Conservation (phyloP, 2,329 filamentous ascomycete species). For the Pseudopithomyces chartarum region DNA sequence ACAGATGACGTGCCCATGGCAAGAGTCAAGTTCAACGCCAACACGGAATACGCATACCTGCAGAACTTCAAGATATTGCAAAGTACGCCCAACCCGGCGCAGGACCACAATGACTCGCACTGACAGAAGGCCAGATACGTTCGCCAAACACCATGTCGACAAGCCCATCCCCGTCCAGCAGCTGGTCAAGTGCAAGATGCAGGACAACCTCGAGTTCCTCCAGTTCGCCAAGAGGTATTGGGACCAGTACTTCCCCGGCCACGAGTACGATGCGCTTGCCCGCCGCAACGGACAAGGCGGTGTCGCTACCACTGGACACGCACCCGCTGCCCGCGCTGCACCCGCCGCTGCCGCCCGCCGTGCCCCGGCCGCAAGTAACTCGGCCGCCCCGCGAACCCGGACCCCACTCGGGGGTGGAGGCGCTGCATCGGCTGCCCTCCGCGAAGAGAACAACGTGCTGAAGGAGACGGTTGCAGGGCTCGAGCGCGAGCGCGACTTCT, state of each 20-base stretch:
- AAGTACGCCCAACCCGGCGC: conserved; percentile 63
- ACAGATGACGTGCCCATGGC: conserved; percentile 88
- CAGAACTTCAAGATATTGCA: conserved; percentile 99
- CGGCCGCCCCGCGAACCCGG: conserved; percentile 47
- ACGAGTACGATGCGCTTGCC: conserved; percentile 90
- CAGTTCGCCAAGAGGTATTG: conserved; percentile 97
- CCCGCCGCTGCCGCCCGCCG: conserved; percentile 56
- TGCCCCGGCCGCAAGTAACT: conserved; percentile 47
- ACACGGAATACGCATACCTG: conserved; percentile 94
- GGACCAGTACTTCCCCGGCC: conserved; percentile 97
- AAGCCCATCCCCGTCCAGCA: conserved; percentile 86
- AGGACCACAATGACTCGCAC: neutral
- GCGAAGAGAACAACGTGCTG: conserved; percentile 83
- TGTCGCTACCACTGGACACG: conserved; percentile 50
- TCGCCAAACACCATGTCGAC: conserved; percentile 85
- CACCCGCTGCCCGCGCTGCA: conserved; percentile 56
- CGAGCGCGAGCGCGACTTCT: conserved; percentile 96
- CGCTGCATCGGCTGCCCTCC: conserved; percentile 71
- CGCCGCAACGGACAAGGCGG: conserved; percentile 79
- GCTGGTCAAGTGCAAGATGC: conserved; percentile 98
- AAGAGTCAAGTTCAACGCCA: conserved; percentile 97
- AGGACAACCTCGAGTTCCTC: conserved; percentile 98
- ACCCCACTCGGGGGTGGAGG: conserved; percentile 52
- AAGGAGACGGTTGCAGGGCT: conserved; percentile 96
- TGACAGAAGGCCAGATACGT: conserved; percentile 64